A percentile compares a stretch with the other conserved stretches of the same genome.
Evolutionary conservation across 2,329 filamentous ascomycete genomes (phyloP).

Genomic region (Hymenoscyphus linearis): DNA sequence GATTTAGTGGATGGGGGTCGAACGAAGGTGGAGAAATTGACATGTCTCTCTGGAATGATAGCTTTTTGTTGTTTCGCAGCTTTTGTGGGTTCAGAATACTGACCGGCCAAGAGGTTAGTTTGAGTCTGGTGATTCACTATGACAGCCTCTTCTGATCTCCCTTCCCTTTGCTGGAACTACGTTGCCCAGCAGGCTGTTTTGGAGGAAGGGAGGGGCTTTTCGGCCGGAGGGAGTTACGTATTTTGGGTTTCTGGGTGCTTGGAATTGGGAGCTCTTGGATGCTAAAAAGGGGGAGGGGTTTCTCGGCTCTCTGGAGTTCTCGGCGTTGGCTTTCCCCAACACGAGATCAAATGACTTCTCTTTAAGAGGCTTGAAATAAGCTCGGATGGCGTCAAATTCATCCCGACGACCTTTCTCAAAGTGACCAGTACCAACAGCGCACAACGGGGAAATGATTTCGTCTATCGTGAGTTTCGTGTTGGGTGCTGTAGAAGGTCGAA

Average conservation of each 20-base stretch:
- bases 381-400: neutral
- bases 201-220: neutral
- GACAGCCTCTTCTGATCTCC: neutral
- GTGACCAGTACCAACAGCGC: neutral
- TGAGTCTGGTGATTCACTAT: neutral
- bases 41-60: neutral
- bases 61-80: neutral
- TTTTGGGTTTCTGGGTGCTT: neutral
- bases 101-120: neutral
- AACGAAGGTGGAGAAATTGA: slow-evolving; percentile 6
- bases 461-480: neutral
- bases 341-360: neutral
- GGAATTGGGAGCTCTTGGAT: neutral
- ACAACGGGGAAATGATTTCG: slow-evolving; percentile 1
- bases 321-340: neutral
- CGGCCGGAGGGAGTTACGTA: neutral
- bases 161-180: neutral
- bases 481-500: neutral
- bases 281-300: neutral
- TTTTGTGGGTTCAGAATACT: neutral
- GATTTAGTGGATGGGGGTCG: slow-evolving; percentile 20
- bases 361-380: neutral
- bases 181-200: neutral
- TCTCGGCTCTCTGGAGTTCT: neutral
- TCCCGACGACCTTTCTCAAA: neutral